Evolutionary conservation across 1,284 basidiomycete genomes (phyloP).

Genomic region (Fomitopsis betulina): DNA sequence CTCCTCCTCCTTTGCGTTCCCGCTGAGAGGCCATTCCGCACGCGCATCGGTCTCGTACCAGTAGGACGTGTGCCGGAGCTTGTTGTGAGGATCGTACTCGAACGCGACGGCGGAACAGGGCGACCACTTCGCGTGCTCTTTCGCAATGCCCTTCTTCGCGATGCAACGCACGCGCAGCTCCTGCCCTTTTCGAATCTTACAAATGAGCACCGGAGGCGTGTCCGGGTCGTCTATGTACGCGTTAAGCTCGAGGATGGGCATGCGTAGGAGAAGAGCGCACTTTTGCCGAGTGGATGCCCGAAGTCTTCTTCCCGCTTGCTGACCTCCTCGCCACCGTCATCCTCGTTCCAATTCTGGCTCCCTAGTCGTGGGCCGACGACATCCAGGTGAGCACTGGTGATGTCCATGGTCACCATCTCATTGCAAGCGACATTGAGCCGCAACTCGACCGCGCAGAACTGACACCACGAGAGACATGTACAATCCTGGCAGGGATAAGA

Average conservation of each 20-base stretch:
- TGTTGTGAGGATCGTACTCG: slow-evolving; percentile 99
- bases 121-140: slow-evolving; percentile 99
- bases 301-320: slow-evolving; percentile 72
- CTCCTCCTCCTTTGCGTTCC: slow-evolving; percentile 82
- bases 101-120: slow-evolving; percentile 94
- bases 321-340: slow-evolving; percentile 63
- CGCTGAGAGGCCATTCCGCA: slow-evolving; percentile 80
- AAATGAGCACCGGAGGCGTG: slow-evolving; percentile 75
- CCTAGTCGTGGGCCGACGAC: slow-evolving; percentile 31
- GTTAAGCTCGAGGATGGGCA: background rate
- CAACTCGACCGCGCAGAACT: slow-evolving; percentile 78
- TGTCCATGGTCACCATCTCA: slow-evolving; percentile 65
- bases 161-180: slow-evolving; percentile 85
- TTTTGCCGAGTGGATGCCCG: slow-evolving; percentile 85
- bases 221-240: slow-evolving; percentile 49
- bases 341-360: slow-evolving; percentile 26
- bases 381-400: slow-evolving; percentile 78
- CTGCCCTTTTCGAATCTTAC: slow-evolving; percentile 93
- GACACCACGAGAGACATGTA: slow-evolving; percentile 74
- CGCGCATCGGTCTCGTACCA: slow-evolving; percentile 88
- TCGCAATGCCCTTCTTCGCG: slow-evolving; percentile 96
- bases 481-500: slow-evolving; percentile 63
- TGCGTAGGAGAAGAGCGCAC: slow-evolving; percentile 34
- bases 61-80: slow-evolving; percentile 91
- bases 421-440: slow-evolving; percentile 69